Evolutionary conservation across 2,329 filamentous ascomycete genomes (phyloP), one percentile per base, ranked within the genome.

Genomic region (Scedosporium minutisporum): DNA sequence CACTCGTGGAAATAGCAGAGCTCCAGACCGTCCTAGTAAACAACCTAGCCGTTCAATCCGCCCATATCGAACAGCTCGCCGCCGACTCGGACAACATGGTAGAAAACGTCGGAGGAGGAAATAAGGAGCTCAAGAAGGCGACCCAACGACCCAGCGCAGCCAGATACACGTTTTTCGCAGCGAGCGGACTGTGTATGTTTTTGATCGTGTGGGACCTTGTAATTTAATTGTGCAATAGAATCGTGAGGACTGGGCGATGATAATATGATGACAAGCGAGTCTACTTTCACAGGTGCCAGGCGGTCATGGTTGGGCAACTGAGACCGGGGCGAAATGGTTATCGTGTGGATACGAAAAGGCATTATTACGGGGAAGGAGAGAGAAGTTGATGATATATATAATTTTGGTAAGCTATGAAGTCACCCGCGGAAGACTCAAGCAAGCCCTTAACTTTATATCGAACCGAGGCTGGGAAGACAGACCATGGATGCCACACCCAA

Each of bases 1-100:
- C 92, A 0, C 82, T 99, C 5, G 75, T 96, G 3, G 95, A 99
- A 73, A 97, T 99, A 66, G 89, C 91, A 6, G 92, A 96, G 71
- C 80, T 99, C 60, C 95, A 99, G 73, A 91, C 90, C 62, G 87
- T 93, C 62, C 87, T 99, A 12, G 91, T 95, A 48, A 86, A 85
- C 69, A 96, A 97, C 71, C 82, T 99, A 23, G 84, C 87, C 46
- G 87, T 88, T 14, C 95, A 99, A 71, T 89, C 90, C 62, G 91
- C 91, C 63, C 88, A 95, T 68, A 96, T 99, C 65, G 89, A 92
- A 64, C 90, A 95, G 72, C 81, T 99, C 21, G 91, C 96, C 38
- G 81, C 87, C 53, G 93, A 99, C 73, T 92, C 91, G 1, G 83
- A 87, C 64, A 82, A 85, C 38, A 97, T 93, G 9, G 85, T 87